Evolutionary conservation across 1,284 basidiomycete genomes (phyloP), one percentile per base, ranked within the genome.

Genomic region (Pterulicium gracile): DNA sequence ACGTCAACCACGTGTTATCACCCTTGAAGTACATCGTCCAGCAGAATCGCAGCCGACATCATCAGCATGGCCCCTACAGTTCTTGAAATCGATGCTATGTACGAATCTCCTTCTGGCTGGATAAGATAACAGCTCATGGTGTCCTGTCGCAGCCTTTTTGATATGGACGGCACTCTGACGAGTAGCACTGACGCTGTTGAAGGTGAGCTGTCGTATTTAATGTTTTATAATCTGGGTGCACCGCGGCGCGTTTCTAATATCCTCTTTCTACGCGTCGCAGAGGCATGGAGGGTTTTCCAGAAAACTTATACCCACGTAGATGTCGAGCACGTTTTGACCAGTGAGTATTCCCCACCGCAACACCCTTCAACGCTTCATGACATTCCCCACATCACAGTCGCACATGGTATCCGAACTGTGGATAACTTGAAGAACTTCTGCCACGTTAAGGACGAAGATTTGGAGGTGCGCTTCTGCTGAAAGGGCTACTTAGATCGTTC

Each of bases 321-420:
- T 54, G 70, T 86, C 14, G 55, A 73, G 19, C 53, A 74, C 41
- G 80, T 86, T 44, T 60, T 86, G 24, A 77, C 73, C 56, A 77
- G 83, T 84, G 49, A 52, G 64, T 58, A n/a, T 45, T 43, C 45
- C 43, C 20, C 23, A 5, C 24, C 20, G 45, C 24, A 47, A 42
- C 45, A 48, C 19, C 46, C 32, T 41, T 47, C 27, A 47, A 49
- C 39, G 17, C 23, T 39, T 42, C 40, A 34, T 24, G 42, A 35
- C 20, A 23, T 35, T 21, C 42, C 27, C 50, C 46, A 39, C 43
- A n/a, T 23, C 22, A 15, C 56, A 90, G 88, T 75, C 43, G 72
- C 85, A 14, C 88, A 91, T 61, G 88, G 88, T 36, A 75, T 89
- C 32, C 77, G 88, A 45, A 89, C 87, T 0, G 71, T 79, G 4